Percentiles rank a stretch among this genome's conserved stretches.
Evolutionary conservation across 1,284 basidiomycete genomes (phyloP).

Genomic region (Ustilago vetiveriae): DNA sequence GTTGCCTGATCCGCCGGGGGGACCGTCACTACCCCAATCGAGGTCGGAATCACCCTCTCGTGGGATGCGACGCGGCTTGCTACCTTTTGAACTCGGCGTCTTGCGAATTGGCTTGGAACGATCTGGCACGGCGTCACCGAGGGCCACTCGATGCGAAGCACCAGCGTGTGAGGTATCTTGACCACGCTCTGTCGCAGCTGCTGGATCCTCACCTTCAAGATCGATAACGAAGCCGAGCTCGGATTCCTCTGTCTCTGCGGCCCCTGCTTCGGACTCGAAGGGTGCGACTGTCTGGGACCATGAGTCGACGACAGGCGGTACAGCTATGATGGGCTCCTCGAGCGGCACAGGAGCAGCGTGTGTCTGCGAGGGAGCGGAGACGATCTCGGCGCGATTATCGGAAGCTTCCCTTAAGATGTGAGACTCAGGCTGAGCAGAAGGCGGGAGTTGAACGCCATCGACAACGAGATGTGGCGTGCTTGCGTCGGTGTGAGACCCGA

Average conservation of each 20-base stretch:
- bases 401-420: too few relatives aligned
- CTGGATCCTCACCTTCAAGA: slow-evolving; percentile 36
- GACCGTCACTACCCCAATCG: slow-evolving; percentile 63
- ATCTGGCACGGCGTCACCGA: slow-evolving; percentile 25
- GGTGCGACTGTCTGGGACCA: slow-evolving; percentile 4
- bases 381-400: too few relatives aligned
- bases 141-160: slow-evolving; percentile 21
- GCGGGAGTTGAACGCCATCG: too few relatives aligned
- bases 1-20: slow-evolving; percentile 25
- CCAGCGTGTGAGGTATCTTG: not conserved
- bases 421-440: too few relatives aligned
- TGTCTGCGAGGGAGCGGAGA: slow-evolving; percentile 16
- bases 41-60: slow-evolving; percentile 60
- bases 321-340: not conserved
- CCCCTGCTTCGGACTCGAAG: slow-evolving; percentile 9
- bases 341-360: not conserved
- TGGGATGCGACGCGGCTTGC: slow-evolving; percentile 32
- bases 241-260: slow-evolving; percentile 18
- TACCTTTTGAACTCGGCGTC: slow-evolving; percentile 4
- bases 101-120: slow-evolving; percentile 9
- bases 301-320: not conserved
- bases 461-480: too few relatives aligned
- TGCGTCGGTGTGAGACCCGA: too few relatives aligned
- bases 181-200: not conserved
- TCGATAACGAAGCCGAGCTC: slow-evolving; percentile 42